Evolutionary conservation across 2,329 filamentous ascomycete genomes (phyloP).

Genomic region (Phialemonium atrogriseum): DNA sequence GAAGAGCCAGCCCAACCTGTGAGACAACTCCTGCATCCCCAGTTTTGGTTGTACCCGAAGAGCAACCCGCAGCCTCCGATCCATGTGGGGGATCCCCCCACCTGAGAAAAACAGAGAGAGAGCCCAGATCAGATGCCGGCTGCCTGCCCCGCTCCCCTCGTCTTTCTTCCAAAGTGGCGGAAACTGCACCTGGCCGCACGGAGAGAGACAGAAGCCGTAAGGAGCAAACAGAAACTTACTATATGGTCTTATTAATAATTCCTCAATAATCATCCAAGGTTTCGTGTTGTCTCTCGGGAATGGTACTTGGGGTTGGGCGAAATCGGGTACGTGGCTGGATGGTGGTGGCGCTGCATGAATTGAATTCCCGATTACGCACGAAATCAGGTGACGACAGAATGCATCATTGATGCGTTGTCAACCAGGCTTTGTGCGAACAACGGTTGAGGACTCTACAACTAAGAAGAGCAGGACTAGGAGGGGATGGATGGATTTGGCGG

Average conservation of each 20-base stretch:
- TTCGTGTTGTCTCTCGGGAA: not conserved
- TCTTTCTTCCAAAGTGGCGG: not conserved
- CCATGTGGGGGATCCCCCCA: too few relatives aligned
- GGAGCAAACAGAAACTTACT: not conserved
- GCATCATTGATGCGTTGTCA: constrained; percentile 4
- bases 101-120: too few relatives aligned
- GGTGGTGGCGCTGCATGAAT: not conserved
- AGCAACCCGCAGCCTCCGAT: too few relatives aligned
- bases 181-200: not conserved
- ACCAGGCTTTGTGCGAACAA: not conserved
- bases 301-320: not conserved
- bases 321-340: not conserved
- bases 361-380: not conserved
- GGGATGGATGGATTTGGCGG: not conserved
- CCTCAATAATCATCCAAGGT: not conserved
- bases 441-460: too few relatives aligned
- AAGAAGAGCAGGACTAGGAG: not conserved
- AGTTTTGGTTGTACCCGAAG: not conserved
- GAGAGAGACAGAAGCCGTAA: not conserved
- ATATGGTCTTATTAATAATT: not conserved
- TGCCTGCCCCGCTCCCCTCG: not conserved
- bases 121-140: not conserved
- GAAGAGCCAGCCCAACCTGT: not conserved
- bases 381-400: constrained; percentile 3
- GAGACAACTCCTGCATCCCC: not conserved